These are phyloP conservation scores for Fusarium sp. DNA, from an alignment of 2,329 filamentous ascomycete species.

Conservation along the genomic window DNA sequence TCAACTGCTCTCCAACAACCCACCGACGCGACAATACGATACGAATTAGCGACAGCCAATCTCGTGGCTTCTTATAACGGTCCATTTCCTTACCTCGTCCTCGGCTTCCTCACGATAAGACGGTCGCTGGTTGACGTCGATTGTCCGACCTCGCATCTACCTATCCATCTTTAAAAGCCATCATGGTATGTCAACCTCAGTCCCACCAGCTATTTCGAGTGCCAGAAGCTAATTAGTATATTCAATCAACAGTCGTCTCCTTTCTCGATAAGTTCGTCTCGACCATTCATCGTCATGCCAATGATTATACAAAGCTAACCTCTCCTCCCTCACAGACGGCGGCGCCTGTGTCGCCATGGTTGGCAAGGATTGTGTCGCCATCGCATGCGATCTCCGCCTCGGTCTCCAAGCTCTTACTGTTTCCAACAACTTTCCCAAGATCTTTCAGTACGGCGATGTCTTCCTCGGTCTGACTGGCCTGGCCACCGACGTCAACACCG, in stretches of 20 bases:
- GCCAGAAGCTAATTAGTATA: constrained; percentile 47
- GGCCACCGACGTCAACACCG: constrained; percentile 93
- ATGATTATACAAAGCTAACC: constrained; percentile 24
- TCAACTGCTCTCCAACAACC: constrained; percentile 13
- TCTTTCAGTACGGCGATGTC: constrained; percentile 96
- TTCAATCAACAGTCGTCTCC: constrained; percentile 75
- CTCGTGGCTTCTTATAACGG: background rate
- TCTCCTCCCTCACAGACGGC: constrained; percentile 66
- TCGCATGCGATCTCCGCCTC: constrained; percentile 97
- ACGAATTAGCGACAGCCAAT: constrained; percentile 15
- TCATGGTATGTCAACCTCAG: constrained; percentile 46
- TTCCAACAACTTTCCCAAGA: constrained; percentile 99
- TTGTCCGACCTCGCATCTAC: constrained; percentile 36
- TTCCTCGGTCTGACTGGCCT: constrained; percentile 97
- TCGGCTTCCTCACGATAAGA: constrained; percentile 22
- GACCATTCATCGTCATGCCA: background rate
- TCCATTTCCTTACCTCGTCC: background rate
- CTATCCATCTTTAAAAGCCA: constrained; percentile 33
- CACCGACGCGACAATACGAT: constrained; percentile 15
- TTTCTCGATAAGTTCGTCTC: constrained; percentile 88
- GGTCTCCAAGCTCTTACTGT: constrained; percentile 96
- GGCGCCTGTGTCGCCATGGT: constrained; percentile 99
- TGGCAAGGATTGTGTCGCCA: constrained; percentile 99
- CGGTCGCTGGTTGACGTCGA: constrained; percentile 41
- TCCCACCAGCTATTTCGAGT: background rate